Conservation (phyloP, 352 stramenopile genomes). For the Phytophthora sojae region DNA sequence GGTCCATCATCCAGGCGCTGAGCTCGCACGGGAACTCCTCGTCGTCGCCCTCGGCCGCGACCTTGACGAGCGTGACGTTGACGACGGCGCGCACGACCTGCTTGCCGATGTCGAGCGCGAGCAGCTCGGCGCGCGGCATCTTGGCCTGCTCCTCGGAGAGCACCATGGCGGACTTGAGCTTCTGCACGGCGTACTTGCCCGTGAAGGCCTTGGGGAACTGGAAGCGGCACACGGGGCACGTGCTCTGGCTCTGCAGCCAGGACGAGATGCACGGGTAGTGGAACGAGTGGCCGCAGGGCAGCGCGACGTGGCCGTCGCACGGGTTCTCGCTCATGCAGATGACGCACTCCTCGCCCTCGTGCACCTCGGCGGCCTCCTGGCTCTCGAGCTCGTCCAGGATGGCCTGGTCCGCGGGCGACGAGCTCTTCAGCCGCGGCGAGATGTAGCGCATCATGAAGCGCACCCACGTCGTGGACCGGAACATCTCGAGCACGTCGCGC, state of each 20-base stretch:
- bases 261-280: slow-evolving; percentile 93
- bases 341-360: slow-evolving; percentile 68
- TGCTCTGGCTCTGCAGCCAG: slow-evolving; percentile 91
- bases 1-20: slow-evolving; percentile 57
- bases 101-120: slow-evolving; percentile 57
- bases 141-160: slow-evolving; percentile 54
- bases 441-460: slow-evolving; percentile 84
- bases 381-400: slow-evolving; percentile 61
- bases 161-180: slow-evolving; percentile 68
- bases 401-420: slow-evolving; percentile 63
- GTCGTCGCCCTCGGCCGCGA: slow-evolving; percentile 49
- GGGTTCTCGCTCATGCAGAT: slow-evolving; percentile 92
- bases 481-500: slow-evolving; percentile 73
- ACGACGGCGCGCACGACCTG: slow-evolving; percentile 64
- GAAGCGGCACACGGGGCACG: slow-evolving; percentile 95
- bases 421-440: slow-evolving; percentile 71
- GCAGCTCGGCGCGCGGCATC: slow-evolving; percentile 49
- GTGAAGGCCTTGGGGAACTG: slow-evolving; percentile 85
- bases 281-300: slow-evolving; percentile 94
- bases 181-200: slow-evolving; percentile 74
- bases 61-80: slow-evolving; percentile 68
- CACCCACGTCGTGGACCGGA: slow-evolving; percentile 77
- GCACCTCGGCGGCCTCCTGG: slow-evolving; percentile 38
- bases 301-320: slow-evolving; percentile 56
- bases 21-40: slow-evolving; percentile 74